Evolutionary conservation across 2,329 filamentous ascomycete species (phyloP), one percentile per base, ranked within the genome.

Genomic region (Fusarium mangiferae): DNA sequence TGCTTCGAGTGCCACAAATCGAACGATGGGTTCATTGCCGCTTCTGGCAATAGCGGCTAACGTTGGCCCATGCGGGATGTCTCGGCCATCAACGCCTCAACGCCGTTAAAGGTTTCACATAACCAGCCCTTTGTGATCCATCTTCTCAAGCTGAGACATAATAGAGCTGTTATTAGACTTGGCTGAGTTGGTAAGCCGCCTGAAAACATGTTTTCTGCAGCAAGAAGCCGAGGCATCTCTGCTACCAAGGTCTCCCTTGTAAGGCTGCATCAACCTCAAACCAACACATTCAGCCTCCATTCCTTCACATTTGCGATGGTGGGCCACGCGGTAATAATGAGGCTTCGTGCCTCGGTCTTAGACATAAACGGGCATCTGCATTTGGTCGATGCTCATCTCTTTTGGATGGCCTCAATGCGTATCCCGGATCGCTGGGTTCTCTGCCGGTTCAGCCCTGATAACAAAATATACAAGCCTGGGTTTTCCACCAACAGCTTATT

Each of bases 21-120:
- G 55, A 57, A 52, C 66, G 49, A 73, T 70, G 39, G 35, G 48
- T 52, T 60, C 30, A 33, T 51, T 72, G 58, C 71, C 69, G 48
- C 26, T 64, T 74, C 48, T 59, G 58, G 71, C 58, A 74, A 74
- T 57, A 58, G 71, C 71, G 62, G 71, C 71, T 74, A 74, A 74
- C 64, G 66, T 61, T 58, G 45, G 52, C 48, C 48, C 62, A 45
- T 61, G 65, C 69, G 65, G 66, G 30, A 39, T 74, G 71, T 75
- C 72, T 75, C 72, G 48, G 72, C 62, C 68, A 41, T 45, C 49
- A 41, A 54, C 63, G 72, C 72, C 72, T 72, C 56, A 38, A 46
- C 56, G 52, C 52, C 52, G 56, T 75, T 66, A 39, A 59, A 59
- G 63, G 72, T 74, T 74, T 75, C 72, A 74, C 72, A 39, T 49